Conservation (phyloP, 768 basidiomycete genomes). For the Trametes gibbosa region DNA sequence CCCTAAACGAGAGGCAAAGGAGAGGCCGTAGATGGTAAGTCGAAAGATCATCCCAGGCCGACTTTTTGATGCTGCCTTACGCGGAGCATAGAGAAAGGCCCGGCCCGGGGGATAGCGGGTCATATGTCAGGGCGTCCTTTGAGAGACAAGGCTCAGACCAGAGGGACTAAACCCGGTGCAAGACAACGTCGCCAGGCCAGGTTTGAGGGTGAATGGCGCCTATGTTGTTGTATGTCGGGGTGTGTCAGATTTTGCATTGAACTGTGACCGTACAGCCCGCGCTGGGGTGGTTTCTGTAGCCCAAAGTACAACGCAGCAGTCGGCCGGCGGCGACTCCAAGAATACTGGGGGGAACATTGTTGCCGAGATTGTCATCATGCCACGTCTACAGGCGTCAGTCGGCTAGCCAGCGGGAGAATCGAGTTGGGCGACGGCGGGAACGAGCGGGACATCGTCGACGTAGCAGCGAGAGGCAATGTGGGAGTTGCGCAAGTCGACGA, state of each 20-base stretch:
- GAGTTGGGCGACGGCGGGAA: neutral
- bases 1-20: constrained; percentile 15
- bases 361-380: neutral
- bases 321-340: neutral
- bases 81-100: neutral
- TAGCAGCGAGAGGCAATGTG: neutral
- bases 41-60: neutral
- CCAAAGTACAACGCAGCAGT: constrained; percentile 4
- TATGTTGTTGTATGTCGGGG: neutral
- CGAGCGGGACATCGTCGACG: neutral
- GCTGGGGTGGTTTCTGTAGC: neutral
- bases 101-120: constrained; percentile 10
- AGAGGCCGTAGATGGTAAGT: constrained; percentile 6
- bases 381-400: too few relatives aligned
- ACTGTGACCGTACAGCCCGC: neutral
- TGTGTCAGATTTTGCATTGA: constrained; percentile 2
- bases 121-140: neutral
- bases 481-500: neutral
- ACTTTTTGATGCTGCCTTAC: constrained; percentile 3
- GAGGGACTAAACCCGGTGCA: neutral
- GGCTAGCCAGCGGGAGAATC: neutral
- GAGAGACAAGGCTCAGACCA: neutral
- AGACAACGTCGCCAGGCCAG: constrained; percentile 10
- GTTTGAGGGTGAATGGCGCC: neutral
- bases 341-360: neutral